Percentiles rank a stretch among this genome's conserved stretches.
phyloP scores from a whole-genome alignment of 495 filamentous ascomycete genomes.

The Cercophora sp. region DNA sequence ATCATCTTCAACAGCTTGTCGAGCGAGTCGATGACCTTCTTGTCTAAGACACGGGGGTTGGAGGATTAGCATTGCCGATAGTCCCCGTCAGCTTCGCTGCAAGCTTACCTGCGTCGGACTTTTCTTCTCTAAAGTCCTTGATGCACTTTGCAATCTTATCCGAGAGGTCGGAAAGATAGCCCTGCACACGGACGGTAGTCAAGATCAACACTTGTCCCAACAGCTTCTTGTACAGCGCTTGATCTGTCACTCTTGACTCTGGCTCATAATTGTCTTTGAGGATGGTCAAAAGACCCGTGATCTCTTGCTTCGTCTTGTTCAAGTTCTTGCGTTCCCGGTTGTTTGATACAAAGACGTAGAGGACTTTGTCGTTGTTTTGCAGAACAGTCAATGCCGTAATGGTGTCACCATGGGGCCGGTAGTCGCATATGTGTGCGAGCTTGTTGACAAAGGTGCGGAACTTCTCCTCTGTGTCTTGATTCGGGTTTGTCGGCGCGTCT shows the following conservation, averaged over 20 bases:
- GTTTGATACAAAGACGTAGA: conserved; percentile 5
- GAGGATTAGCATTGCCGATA: too few relatives aligned
- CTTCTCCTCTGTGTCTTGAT: conserved; percentile 4
- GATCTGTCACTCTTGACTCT: neutral
- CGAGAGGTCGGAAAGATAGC: neutral
- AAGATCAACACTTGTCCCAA: neutral
- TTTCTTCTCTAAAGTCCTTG: neutral
- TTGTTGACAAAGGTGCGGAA: conserved; percentile 28
- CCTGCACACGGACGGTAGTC: neutral
- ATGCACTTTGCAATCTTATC: neutral
- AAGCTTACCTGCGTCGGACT: too few relatives aligned
- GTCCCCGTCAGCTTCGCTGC: too few relatives aligned
- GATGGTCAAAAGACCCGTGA: neutral
- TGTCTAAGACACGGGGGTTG: neutral
- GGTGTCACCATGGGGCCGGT: conserved; percentile 11
- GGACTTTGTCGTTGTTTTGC: neutral
- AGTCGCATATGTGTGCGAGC: conserved; percentile 27
- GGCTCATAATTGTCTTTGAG: neutral
- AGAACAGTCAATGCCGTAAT: conserved; percentile 23
- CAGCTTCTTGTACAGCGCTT: neutral
- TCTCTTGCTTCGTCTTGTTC: neutral
- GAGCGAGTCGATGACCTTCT: neutral
- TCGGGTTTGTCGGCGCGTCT: conserved; percentile 3
- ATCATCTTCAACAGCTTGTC: neutral
- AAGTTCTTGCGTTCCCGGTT: neutral